Evolutionary conservation across 78 protist genomes (phyloP).

Genomic region (Bodo saltans): DNA sequence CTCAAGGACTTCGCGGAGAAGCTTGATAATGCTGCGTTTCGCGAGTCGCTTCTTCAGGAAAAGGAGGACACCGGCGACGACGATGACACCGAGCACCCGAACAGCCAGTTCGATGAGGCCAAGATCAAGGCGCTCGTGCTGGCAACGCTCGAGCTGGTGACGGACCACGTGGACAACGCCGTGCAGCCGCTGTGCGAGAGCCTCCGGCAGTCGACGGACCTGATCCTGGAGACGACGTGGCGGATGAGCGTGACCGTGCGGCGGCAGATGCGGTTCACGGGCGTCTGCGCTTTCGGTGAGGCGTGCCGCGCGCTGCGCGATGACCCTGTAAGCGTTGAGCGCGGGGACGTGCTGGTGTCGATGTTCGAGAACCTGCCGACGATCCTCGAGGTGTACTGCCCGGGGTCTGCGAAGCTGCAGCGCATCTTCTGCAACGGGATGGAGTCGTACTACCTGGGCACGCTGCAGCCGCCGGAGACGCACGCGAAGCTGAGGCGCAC

Average conservation of each 20-base stretch:
- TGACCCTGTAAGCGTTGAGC: background rate
- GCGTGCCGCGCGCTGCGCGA: background rate
- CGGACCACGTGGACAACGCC: too few species aligned
- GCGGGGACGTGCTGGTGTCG: background rate
- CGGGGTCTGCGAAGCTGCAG: background rate
- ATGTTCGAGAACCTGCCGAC: background rate
- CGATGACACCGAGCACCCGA: too few species aligned
- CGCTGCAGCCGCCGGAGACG: background rate
- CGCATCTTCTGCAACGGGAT: background rate
- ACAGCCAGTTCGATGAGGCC: too few species aligned
- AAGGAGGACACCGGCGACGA: too few species aligned
- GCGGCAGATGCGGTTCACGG: background rate
- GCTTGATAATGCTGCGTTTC: too few species aligned
- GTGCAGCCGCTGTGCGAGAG: too few species aligned
- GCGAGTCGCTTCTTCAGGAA: too few species aligned
- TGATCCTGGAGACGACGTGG: background rate
- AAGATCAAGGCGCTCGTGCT: too few species aligned
- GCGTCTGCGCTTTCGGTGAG: background rate
- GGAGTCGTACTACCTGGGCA: background rate
- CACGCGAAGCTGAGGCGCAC: background rate
- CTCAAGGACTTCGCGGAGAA: too few species aligned
- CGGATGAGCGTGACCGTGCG: background rate
- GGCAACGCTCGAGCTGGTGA: too few species aligned
- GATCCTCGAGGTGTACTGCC: background rate
- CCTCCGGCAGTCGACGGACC: background rate